Evolutionary conservation across 1,139 yeast genomes (phyloP), one percentile per base, ranked within the genome.

Genomic region (Suzukiozyma palmioleophila): DNA sequence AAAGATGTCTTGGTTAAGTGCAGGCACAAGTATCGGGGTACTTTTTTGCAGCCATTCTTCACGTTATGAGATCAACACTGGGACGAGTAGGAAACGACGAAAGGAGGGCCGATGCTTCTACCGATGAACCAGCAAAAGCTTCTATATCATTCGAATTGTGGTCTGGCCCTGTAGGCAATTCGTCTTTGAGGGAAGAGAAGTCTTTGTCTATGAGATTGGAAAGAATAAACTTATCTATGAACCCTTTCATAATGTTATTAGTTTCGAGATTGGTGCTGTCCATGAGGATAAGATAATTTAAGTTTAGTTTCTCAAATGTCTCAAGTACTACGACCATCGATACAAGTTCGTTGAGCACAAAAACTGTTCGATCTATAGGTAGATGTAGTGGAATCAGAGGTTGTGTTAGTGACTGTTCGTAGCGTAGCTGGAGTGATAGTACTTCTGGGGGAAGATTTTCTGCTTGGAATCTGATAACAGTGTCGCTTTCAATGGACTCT

Each of bases 191-290:
- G 8, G 46, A 44, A 5, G 43, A 51, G 43, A 68, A 69, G 24
- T 56, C 53, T 49, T 48, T 57, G 33, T 60, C 57, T 8, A 71
- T 60, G 31, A 65, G 48, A 7, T 50, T 48, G 3, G 72, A 55
- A 9, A 71, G 46, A 10, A 66, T 56, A 39, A 64, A 71, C 39
- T 76, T 47, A 46, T 71, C 76, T 5, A 70, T 56, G 43, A 68
- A 69, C 3, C 77, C 77, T 16, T 57, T 44, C 62, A 69, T 58
- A 4, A 45, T 35, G n/a, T 49, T 48, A 11, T 48, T 45, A 8
- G 47, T 47, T 3, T 39, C 39, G 30, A 39, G 43, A n/a, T 25
- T 15, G 12, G 56, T 44, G 22, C 48, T 44, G 26, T 52, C 52
- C 36, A 59, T 53, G 8, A 71, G 52, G 1, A 62, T 55, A 9